A percentile compares a stretch with the other conserved stretches of the same genome.
Evolutionary conservation across 768 basidiomycete genomes (phyloP).

Genomic region (Nidula microcarpa): DNA sequence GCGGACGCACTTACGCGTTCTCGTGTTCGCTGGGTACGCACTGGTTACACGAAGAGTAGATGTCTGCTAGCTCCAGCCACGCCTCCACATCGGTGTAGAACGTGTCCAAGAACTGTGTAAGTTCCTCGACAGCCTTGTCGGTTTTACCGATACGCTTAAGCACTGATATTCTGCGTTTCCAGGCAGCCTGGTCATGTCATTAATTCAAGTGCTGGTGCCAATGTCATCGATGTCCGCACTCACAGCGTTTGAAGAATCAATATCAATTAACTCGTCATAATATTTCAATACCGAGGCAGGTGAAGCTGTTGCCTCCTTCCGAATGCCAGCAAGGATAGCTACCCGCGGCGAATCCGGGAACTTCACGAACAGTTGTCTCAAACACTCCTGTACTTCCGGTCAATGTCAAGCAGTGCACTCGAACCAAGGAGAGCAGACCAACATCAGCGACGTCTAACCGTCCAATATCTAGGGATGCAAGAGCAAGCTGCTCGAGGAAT

Average conservation of each 20-base stretch:
- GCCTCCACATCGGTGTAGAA: constrained; percentile 87
- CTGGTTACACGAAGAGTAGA: constrained; percentile 75
- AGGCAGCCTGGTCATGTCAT: constrained; percentile 44
- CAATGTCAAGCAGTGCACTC: constrained; percentile 15
- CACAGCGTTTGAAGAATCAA: constrained; percentile 70
- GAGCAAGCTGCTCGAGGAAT: constrained; percentile 74
- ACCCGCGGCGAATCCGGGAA: constrained; percentile 83
- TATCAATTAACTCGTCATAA: constrained; percentile 62
- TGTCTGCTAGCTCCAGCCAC: constrained; percentile 83
- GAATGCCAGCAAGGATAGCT: constrained; percentile 71
- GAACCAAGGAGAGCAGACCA: constrained; percentile 19
- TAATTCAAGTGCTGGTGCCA: too few species aligned
- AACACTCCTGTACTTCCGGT: constrained; percentile 48
- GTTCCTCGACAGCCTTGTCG: constrained; percentile 67
- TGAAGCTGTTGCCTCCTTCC: constrained; percentile 66
- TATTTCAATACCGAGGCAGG: constrained; percentile 55
- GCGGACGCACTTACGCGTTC: background rate
- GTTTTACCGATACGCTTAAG: constrained; percentile 58
- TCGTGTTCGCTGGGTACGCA: constrained; percentile 29
- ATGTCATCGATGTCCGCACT: constrained; percentile 16
- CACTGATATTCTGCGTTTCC: constrained; percentile 82
- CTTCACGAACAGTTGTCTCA: constrained; percentile 55
- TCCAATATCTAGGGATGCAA: constrained; percentile 77
- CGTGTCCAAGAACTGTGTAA: constrained; percentile 74
- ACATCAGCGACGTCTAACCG: constrained; percentile 75